Conservation (phyloP, 169 alveolate species). For the Miamiensis avidus region DNA sequence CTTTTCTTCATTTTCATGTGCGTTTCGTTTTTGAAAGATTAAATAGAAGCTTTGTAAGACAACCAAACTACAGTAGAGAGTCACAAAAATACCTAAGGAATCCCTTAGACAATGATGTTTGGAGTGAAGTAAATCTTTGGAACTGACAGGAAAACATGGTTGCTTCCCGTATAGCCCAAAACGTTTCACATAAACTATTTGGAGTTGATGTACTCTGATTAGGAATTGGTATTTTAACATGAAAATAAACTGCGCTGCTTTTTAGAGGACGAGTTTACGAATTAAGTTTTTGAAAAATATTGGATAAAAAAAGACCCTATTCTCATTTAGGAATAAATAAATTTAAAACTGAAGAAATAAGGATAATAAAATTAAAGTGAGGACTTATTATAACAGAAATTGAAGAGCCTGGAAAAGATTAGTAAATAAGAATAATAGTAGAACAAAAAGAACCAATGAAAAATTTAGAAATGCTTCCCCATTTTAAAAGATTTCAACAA, state of each 20-base stretch:
- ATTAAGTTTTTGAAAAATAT: neutral
- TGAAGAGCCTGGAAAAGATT: too few relatives aligned
- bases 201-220: neutral
- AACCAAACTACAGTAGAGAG: neutral
- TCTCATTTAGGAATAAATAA: too few relatives aligned
- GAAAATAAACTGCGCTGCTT: too few relatives aligned
- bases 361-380: too few relatives aligned
- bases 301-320: neutral
- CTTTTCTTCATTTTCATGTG: neutral
- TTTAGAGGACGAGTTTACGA: neutral
- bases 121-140: neutral
- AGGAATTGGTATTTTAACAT: neutral
- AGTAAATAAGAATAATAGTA: too few relatives aligned
- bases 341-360: too few relatives aligned
- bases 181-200: neutral
- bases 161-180: neutral
- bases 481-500: too few relatives aligned
- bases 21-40: neutral
- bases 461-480: too few relatives aligned
- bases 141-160: neutral
- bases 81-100: neutral
- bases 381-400: too few relatives aligned
- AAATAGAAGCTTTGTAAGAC: neutral
- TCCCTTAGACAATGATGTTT: too few relatives aligned
- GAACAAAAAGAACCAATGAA: too few relatives aligned